These are phyloP conservation scores for Rosellinia necatrix DNA, from an alignment of 2,329 filamentous ascomycete species.

Conservation along the genomic window DNA sequence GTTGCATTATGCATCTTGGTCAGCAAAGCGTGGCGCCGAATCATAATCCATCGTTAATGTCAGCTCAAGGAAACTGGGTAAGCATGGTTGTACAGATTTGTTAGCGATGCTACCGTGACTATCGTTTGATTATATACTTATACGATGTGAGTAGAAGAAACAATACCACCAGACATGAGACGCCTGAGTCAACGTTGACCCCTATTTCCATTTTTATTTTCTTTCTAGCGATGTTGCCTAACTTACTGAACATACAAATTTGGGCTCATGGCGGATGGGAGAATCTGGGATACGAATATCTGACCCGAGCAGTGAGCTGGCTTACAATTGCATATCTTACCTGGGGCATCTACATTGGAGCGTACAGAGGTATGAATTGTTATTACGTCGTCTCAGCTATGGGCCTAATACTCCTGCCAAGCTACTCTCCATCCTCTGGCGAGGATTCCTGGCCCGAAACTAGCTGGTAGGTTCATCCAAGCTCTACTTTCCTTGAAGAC, in stretches of 20 bases:
- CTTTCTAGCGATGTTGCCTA: not conserved
- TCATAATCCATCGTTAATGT: not conserved
- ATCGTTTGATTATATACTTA: not conserved
- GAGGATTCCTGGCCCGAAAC: not conserved
- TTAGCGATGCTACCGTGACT: not conserved
- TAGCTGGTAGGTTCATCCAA: not conserved
- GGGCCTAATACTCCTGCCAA: not conserved
- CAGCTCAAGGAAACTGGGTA: not conserved
- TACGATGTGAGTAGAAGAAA: not conserved
- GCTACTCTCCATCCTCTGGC: not conserved
- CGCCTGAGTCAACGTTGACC: not conserved
- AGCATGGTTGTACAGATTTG: not conserved
- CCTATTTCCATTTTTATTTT: not conserved
- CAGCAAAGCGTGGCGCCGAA: not conserved
- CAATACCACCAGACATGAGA: not conserved
- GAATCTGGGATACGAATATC: not conserved
- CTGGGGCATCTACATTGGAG: not conserved
- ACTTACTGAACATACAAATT: not conserved
- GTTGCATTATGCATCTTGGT: not conserved
- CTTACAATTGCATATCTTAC: not conserved
- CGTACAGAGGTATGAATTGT: slow-evolving; percentile 1
- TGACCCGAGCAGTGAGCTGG: not conserved
- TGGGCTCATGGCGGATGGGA: not conserved
- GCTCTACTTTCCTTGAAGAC: not conserved
- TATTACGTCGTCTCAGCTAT: not conserved